phyloP scores from a whole-genome alignment of 768 basidiomycete genomes.

The Phaeotremella fagi region DNA sequence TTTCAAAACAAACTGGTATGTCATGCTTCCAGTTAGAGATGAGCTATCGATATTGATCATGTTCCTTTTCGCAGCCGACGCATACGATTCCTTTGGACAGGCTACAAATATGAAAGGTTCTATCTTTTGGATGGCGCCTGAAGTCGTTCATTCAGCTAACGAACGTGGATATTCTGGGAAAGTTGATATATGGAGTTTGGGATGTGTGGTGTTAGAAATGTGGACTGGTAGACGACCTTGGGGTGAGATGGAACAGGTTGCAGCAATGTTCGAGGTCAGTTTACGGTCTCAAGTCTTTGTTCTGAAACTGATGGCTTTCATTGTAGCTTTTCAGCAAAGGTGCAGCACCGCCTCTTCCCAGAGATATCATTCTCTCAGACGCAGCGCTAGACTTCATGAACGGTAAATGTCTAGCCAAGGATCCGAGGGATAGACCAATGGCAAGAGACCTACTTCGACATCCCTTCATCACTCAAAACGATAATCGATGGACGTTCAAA shows the following conservation, averaged over 20 bases:
- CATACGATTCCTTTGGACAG: constrained; percentile 64
- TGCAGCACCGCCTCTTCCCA: constrained; percentile 81
- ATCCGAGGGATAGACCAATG: constrained; percentile 75
- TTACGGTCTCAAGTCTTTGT: background rate
- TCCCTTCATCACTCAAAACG: constrained; percentile 53
- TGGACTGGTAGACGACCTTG: constrained; percentile 95
- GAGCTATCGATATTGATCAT: constrained; percentile 2
- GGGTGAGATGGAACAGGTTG: constrained; percentile 77
- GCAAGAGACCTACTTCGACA: constrained; percentile 75
- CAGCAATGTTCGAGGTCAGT: constrained; percentile 88
- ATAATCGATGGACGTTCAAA: constrained; percentile 41
- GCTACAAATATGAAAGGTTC: constrained; percentile 95
- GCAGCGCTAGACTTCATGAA: constrained; percentile 77
- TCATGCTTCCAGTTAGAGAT: background rate
- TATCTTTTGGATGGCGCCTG: constrained; percentile 99
- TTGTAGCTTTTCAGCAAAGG: constrained; percentile 75
- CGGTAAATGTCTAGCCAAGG: constrained; percentile 79
- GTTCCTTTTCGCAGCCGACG: constrained; percentile 58
- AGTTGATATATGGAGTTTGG: constrained; percentile 92
- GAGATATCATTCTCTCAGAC: constrained; percentile 67
- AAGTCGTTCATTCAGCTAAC: constrained; percentile 73
- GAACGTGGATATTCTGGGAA: constrained; percentile 88
- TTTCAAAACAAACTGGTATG: constrained; percentile 77
- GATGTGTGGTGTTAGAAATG: constrained; percentile 99
- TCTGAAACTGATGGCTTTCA: background rate